These are phyloP conservation scores for Trametes sanguinea DNA, from an alignment of 768 basidiomycete genomes.

Conservation along the genomic window DNA sequence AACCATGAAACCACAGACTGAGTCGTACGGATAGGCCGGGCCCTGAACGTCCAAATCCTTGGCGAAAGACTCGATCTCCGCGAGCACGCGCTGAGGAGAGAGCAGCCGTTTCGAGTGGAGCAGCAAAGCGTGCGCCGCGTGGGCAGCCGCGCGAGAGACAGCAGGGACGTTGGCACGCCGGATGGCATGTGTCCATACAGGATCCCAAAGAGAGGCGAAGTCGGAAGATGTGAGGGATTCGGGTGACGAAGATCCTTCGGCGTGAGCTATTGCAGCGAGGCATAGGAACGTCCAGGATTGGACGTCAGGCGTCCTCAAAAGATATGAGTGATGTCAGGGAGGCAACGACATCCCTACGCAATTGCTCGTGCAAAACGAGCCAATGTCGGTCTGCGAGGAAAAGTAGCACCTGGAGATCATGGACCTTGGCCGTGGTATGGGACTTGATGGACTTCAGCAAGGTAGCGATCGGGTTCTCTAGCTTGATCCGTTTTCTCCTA, in stretches of 20 bases:
- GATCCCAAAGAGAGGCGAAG: conserved; percentile 62
- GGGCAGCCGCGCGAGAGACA: conserved; percentile 80
- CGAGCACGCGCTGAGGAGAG: conserved; percentile 56
- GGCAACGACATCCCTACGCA: conserved; percentile 58
- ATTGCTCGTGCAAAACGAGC: conserved; percentile 55
- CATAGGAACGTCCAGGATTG: conserved; percentile 89
- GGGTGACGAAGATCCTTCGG: conserved; percentile 34
- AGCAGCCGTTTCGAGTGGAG: conserved; percentile 45
- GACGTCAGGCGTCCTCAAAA: conserved; percentile 58
- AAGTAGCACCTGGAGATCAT: conserved; percentile 73
- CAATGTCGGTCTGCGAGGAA: conserved; percentile 86
- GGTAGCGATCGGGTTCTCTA: conserved; percentile 59
- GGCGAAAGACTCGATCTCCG: conserved; percentile 76
- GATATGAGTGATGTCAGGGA: conserved; percentile 62
- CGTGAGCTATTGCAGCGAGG: conserved; percentile 68
- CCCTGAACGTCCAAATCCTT: conserved; percentile 91
- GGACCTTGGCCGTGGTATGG: conserved; percentile 41
- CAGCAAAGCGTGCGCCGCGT: conserved; percentile 61
- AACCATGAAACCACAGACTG: conserved; percentile 83
- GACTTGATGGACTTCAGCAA: conserved; percentile 53
- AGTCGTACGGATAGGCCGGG: conserved; percentile 82
- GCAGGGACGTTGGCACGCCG: conserved; percentile 68
- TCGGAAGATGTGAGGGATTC: conserved; percentile 16
- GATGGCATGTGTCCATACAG: conserved; percentile 81
- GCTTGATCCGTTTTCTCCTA: conserved; percentile 52